phyloP scores from a whole-genome alignment of 352 stramenopile species.

The Aphanomyces invadans region DNA sequence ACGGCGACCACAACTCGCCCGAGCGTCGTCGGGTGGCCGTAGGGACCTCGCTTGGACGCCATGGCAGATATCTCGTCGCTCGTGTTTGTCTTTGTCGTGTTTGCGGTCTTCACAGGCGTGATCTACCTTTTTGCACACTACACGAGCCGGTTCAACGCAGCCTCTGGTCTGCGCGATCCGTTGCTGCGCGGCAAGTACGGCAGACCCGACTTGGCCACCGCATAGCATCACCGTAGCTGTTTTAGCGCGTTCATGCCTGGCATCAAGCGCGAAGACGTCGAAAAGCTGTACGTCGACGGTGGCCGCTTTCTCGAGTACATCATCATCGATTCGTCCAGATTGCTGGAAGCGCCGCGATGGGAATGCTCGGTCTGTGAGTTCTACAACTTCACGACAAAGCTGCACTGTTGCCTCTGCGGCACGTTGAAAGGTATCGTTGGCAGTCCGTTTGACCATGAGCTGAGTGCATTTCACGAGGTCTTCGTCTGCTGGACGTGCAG shows the following conservation, averaged over 20 bases:
- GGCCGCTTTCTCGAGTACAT: not conserved
- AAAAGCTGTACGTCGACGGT: slow-evolving; percentile 9
- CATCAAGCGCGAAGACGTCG: slow-evolving; percentile 16
- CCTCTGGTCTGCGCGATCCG: not conserved
- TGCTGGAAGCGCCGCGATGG: slow-evolving; percentile 8
- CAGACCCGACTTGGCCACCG: not conserved
- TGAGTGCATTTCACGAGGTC: too few relatives aligned
- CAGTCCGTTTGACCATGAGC: not conserved
- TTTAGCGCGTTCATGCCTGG: slow-evolving; percentile 21
- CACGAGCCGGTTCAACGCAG: not conserved
- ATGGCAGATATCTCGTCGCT: not conserved
- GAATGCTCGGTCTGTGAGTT: slow-evolving; percentile 20
- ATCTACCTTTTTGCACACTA: not conserved
- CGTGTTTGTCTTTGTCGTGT: not conserved
- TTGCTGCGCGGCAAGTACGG: not conserved
- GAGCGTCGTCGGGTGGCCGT: too few relatives aligned
- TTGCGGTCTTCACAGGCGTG: not conserved
- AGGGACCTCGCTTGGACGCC: too few relatives aligned
- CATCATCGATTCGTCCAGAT: not conserved
- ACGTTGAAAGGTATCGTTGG: slow-evolving; percentile 13
- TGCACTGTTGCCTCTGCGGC: slow-evolving; percentile 11
- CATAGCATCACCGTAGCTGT: not conserved
- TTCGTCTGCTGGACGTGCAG: not conserved
- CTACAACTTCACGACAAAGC: slow-evolving; percentile 4
- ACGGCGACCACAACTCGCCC: too few relatives aligned